A percentile compares a stretch with the other conserved stretches of the same genome.
Evolutionary conservation across 1,284 basidiomycete species (phyloP).

Genomic region (Cryptococcus hybrid): DNA sequence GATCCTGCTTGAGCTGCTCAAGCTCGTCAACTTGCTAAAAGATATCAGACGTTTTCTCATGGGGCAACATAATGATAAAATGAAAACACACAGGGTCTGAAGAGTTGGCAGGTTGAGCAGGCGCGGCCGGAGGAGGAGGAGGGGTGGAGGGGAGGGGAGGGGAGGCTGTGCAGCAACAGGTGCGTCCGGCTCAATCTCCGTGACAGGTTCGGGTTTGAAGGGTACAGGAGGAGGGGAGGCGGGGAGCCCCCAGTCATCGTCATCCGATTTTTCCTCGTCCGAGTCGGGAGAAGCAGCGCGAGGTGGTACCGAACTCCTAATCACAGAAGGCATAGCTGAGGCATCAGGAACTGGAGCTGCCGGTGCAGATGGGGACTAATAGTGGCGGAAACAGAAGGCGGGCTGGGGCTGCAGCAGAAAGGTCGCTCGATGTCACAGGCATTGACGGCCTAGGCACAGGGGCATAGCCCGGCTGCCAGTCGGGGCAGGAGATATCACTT

Average conservation of each 20-base stretch:
- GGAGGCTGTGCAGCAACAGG: slow-evolving; percentile 22
- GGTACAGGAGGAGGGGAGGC: slow-evolving; percentile 19
- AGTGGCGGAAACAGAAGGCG: too few relatives aligned
- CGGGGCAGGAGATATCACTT: slow-evolving; percentile 1
- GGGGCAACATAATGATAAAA: background rate
- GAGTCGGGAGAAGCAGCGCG: slow-evolving; percentile 46
- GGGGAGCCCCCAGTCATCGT: slow-evolving; percentile 44
- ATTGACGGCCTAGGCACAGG: too few relatives aligned
- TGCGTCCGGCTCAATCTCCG: slow-evolving; percentile 30
- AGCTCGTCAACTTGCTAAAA: slow-evolving; percentile 44
- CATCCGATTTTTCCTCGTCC: slow-evolving; percentile 39
- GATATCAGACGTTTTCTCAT: slow-evolving; percentile 4
- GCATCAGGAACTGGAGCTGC: slow-evolving; percentile 18
- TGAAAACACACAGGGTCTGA: slow-evolving; percentile 47
- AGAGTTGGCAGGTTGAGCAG: slow-evolving; percentile 53
- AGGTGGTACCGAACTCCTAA: slow-evolving; percentile 19
- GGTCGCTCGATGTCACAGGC: background rate
- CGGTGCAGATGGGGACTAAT: too few relatives aligned
- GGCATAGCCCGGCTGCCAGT: slow-evolving; percentile 3
- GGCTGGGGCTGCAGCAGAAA: background rate
- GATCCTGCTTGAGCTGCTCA: slow-evolving; percentile 40
- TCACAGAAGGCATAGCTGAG: slow-evolving; percentile 37
- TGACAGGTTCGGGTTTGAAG: slow-evolving; percentile 31
- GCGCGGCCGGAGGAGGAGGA: slow-evolving; percentile 49
- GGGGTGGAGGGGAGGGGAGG: slow-evolving; percentile 51